Conservation (phyloP, 1,139 yeast genomes). For the Geotrichum bryndzae region DNA sequence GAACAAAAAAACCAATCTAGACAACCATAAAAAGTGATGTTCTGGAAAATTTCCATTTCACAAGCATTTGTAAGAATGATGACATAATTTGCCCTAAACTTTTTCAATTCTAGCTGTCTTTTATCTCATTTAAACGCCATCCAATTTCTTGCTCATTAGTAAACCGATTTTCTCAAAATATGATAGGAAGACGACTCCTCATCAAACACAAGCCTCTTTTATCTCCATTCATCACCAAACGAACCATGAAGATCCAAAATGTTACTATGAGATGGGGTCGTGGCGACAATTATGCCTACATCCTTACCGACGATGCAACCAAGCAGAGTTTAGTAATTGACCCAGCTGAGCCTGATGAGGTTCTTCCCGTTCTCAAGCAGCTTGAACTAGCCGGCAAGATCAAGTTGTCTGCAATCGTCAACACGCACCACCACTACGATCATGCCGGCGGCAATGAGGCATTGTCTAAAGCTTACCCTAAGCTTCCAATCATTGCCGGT, state of each 20-base stretch:
- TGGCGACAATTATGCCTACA: constrained; percentile 86
- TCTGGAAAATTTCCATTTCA: no score
- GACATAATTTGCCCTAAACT: no score
- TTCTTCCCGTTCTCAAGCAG: constrained; percentile 38
- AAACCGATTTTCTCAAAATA: not conserved
- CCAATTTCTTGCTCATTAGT: not conserved
- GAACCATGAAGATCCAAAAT: constrained; percentile 72
- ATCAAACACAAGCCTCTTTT: not conserved
- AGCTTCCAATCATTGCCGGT: constrained; percentile 79
- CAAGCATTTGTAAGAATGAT: no score
- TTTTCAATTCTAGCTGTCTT: not conserved
- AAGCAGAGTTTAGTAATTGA: constrained; percentile 79
- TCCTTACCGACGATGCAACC: constrained; percentile 62
- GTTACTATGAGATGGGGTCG: constrained; percentile 94
- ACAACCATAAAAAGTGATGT: no score
- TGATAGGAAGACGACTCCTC: not conserved
- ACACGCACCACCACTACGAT: constrained; percentile 94
- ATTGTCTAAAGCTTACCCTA: constrained; percentile 42
- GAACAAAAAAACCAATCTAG: no score
- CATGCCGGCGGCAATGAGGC: constrained; percentile 83
- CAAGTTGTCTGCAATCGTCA: constrained; percentile 66
- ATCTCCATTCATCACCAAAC: constrained; percentile 7
- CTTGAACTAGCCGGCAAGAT: constrained; percentile 36
- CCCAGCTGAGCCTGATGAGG: constrained; percentile 79
- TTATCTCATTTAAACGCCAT: not conserved